Conservation (phyloP, 1,284 basidiomycete genomes). For the Farysia itapuensis region DNA sequence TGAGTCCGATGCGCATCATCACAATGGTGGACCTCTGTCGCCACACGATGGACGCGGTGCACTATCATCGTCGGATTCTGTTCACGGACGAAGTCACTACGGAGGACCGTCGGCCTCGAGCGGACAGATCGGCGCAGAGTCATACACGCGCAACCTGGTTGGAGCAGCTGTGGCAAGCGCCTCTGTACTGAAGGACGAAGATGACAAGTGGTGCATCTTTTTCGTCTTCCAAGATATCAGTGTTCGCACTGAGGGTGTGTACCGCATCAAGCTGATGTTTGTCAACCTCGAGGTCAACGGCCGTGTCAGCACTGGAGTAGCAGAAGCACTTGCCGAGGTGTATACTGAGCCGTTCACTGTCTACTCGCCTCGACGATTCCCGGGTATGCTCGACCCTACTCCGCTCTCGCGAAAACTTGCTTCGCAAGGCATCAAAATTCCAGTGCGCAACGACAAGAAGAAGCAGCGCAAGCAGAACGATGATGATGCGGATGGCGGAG, state of each 20-base stretch:
- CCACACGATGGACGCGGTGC: neutral
- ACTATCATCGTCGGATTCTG: neutral
- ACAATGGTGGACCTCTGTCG: neutral
- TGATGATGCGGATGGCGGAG: slow-evolving; percentile 10
- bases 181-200: slow-evolving; percentile 47
- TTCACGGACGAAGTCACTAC: slow-evolving; percentile 2
- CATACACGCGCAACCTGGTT: slow-evolving; percentile 50
- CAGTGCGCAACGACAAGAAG: slow-evolving; percentile 50
- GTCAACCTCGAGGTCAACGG: slow-evolving; percentile 45
- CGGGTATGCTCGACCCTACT: slow-evolving; percentile 51
- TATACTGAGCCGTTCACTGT: slow-evolving; percentile 53
- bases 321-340: slow-evolving; percentile 45
- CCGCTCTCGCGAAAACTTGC: slow-evolving; percentile 49
- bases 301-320: slow-evolving; percentile 40
- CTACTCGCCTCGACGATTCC: slow-evolving; percentile 50
- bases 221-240: slow-evolving; percentile 54
- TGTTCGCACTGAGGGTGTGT: slow-evolving; percentile 49
- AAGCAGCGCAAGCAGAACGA: slow-evolving; percentile 32
- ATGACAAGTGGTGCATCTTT: slow-evolving; percentile 49
- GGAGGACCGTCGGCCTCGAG: slow-evolving; percentile 5
- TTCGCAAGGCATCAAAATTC: slow-evolving; percentile 53
- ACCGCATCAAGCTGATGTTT: slow-evolving; percentile 51
- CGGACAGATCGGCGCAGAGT: slow-evolving; percentile 19
- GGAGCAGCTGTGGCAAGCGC: slow-evolving; percentile 51
- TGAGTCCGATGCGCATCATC: neutral